Conservation (phyloP, 352 stramenopile genomes). For the Peronospora belbahrii region DNA sequence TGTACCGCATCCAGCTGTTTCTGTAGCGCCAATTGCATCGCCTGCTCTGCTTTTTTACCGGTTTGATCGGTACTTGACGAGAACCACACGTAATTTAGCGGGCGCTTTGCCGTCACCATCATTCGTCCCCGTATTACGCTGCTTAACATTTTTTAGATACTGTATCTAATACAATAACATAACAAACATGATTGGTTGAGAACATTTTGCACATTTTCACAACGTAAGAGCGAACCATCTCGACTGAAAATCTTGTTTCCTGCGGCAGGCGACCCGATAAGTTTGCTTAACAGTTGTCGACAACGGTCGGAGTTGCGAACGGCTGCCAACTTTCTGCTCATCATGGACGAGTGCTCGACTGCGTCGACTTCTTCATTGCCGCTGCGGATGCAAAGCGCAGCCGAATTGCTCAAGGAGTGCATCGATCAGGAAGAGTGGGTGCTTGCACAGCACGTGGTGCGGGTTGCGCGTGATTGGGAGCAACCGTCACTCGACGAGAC, state of each 20-base stretch:
- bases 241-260: conserved; percentile 65
- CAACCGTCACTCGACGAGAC: conserved; percentile 13
- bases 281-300: conserved; percentile 53
- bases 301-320: conserved; percentile 65
- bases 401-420: conserved; percentile 57
- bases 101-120: conserved; percentile 13
- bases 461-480: conserved; percentile 76
- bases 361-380: conserved; percentile 22
- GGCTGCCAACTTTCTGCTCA: conserved; percentile 76
- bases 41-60: conserved; percentile 42
- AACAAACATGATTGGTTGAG: too few relatives aligned
- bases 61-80: conserved; percentile 16
- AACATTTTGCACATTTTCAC: too few relatives aligned
- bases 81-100: conserved; percentile 7
- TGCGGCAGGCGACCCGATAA: conserved; percentile 51
- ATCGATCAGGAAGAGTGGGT: conserved; percentile 71
- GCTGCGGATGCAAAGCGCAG: conserved; percentile 44
- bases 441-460: conserved; percentile 68
- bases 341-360: conserved; percentile 60
- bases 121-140: conserved; percentile 20
- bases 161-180: too few relatives aligned
- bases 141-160: too few relatives aligned
- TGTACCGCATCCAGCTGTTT: conserved; percentile 57
- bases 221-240: conserved; percentile 77
- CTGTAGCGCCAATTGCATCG: conserved; percentile 61